Base-by-base conservation (phyloP, 176 grass and related monocot genomes). In the Oryza nivara region DNA sequence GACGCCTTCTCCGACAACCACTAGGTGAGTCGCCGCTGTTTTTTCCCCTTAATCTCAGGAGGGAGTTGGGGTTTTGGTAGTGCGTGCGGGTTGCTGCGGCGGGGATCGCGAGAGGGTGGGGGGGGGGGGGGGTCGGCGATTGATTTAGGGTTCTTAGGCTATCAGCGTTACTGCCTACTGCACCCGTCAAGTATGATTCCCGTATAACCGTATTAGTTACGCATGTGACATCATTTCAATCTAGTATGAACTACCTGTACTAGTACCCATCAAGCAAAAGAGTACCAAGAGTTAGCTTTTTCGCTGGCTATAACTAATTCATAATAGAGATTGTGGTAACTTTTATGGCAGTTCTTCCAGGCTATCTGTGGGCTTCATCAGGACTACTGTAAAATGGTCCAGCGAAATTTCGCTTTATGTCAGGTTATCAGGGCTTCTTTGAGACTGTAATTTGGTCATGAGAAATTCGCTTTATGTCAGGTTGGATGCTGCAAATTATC, bases 271-370 rank as follows among this genome's bases (percentile, higher is more conserved):
- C 58, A 74, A 69, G 28, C 5, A 65, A 67, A 81, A 49, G 41
- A 72, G 73, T 36, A 44, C 72, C 67, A 56, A 56, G 44, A 44
- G 9, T 32, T 60, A 58, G 14, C 79, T 65, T 67, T 89, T 28
- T 66, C 72, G 73, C 88, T 86, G 72, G 56, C 28, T 58, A 82
- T 77, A 86, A 75, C 73, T 41, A 43, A 81, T 71, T 65, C 52
- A 12, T 77, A 43, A 65, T 60, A 49, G 48, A 16, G 48, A 28
- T 63, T 81, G 70, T 76, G n/a, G 77, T 80, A 81, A 89, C 78
- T 56, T 77, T 5, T 44, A 49, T 85, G 23, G 25, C 71, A 22
- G 58, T 77, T 78, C 63, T 77, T 78, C 63, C 79, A 47, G 73
- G 67, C 79, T 90, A 81, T 82, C 73, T 74, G 51, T 73, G 83